Evolutionary conservation across 495 filamentous ascomycete genomes (phyloP), one percentile per base, ranked within the genome.

Genomic region (Bacidia rubella): DNA sequence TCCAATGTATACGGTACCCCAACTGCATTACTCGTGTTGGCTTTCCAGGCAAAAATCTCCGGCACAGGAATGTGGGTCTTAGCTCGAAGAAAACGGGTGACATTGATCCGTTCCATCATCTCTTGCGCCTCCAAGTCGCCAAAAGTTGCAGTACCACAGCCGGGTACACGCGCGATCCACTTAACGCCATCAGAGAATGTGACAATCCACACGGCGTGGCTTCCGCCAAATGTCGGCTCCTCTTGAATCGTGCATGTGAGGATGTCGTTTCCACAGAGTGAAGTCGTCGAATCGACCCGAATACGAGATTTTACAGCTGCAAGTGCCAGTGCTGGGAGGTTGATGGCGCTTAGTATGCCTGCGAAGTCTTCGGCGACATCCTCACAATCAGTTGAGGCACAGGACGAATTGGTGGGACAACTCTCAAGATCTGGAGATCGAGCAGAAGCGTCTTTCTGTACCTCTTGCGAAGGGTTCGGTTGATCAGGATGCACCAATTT

Each of bases 41-140:
- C 22, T 4, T 55, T 49, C 29, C 55, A 66, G 11, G 42, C 50
- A 24, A 57, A 62, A 5, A 67, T 56, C 11, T 63, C 55, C 12
- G 65, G 65, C 3, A 68, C 38, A 15, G 65, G 65, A 21, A 65
- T 63, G 21, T 52, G 54, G 1, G 63, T 65, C 11, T 55, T 21
- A 4, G 39, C 23, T 32, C 57, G 60, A 10, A 65, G 32, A 12
- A 61, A 40, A 3, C n/a, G 4, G 9, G 47, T 35, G 45, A 51
- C 62, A 58, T 64, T 10, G 54, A 59, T 20, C 26, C 49, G 12
- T 51, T 56, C 43, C 63, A 59, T 17, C 59, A 57, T 25, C 21
- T 39, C 22, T 60, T 32, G 35, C 49, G 19, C 22, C 24, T 50
- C 51, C 11, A 24, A 27, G 20, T 58, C 50, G 35, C 54, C 60